phyloP scores from a whole-genome alignment of 1,284 basidiomycete genomes.

The Wolfiporia cocos region DNA sequence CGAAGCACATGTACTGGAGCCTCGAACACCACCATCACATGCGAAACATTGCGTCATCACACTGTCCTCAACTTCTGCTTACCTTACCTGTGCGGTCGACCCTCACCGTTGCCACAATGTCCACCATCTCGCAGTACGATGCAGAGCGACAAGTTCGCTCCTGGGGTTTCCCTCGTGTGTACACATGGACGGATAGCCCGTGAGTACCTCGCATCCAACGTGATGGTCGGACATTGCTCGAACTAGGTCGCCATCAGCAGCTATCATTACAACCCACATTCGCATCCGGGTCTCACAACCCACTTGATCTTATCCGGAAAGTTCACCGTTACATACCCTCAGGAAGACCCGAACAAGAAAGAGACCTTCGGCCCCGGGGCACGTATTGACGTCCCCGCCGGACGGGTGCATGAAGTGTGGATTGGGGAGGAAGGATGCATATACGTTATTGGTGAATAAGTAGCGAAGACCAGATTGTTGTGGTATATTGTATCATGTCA shows the following conservation, averaged over 20 bases:
- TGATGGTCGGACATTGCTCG: background rate
- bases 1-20: too few relatives aligned
- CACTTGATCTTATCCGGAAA: slow-evolving; percentile 26
- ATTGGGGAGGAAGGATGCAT: slow-evolving; percentile 27
- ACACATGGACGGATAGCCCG: slow-evolving; percentile 29
- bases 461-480: too few relatives aligned
- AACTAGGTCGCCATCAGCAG: slow-evolving; percentile 14
- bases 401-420: slow-evolving; percentile 28
- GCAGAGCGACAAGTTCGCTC: slow-evolving; percentile 22
- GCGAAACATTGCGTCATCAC: too few relatives aligned
- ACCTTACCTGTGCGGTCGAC: too few relatives aligned
- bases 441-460: slow-evolving; percentile 28
- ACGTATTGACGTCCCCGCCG: slow-evolving; percentile 27
- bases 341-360: slow-evolving; percentile 19
- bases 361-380: slow-evolving; percentile 26
- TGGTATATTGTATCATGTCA: too few relatives aligned
- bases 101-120: slow-evolving; percentile 7
- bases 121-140: slow-evolving; percentile 12
- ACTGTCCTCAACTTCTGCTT: too few relatives aligned
- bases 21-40: too few relatives aligned
- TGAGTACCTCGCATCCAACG: slow-evolving; percentile 12
- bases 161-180: slow-evolving; percentile 27
- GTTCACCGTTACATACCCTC: slow-evolving; percentile 25
- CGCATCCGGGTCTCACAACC: slow-evolving; percentile 24
- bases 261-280: slow-evolving; percentile 25